Evolutionary conservation across 2,329 filamentous ascomycete genomes (phyloP).

Genomic region (Nectriaceae sp.): DNA sequence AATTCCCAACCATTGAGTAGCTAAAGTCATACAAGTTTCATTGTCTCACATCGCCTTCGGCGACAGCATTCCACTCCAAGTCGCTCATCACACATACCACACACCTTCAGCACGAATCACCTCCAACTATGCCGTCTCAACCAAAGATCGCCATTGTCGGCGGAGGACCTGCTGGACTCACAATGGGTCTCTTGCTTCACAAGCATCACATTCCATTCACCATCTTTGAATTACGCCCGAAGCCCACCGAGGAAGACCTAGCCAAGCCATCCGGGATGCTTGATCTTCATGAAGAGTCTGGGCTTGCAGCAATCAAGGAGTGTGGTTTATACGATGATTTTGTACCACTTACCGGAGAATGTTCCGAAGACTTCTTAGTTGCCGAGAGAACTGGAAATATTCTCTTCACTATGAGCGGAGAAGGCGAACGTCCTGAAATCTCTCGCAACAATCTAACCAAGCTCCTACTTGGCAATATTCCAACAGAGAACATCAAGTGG

Average conservation of each 20-base stretch:
- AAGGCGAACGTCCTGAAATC: too few species aligned
- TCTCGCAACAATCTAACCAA: neutral
- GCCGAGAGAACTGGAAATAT: neutral
- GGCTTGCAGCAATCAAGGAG: neutral
- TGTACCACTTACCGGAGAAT: too few species aligned
- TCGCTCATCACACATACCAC: too few species aligned
- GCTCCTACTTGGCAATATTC: neutral
- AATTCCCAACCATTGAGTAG: too few species aligned
- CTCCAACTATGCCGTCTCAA: too few species aligned
- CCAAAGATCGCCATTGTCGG: neutral
- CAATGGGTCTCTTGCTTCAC: neutral
- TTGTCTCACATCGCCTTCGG: too few species aligned
- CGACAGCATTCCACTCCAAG: too few species aligned
- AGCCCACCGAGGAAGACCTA: neutral
- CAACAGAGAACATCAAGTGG: neutral
- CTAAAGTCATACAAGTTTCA: too few species aligned
- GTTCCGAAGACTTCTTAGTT: too few species aligned
- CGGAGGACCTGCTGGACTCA: neutral
- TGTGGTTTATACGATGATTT: too few species aligned
- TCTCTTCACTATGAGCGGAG: neutral
- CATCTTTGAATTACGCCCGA: neutral
- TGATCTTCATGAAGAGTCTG: neutral
- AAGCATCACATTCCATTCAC: neutral
- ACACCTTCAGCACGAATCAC: too few species aligned
- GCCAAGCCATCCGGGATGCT: neutral